Evolutionary conservation across 331 rosid species (phyloP).

Genomic region (Malus hybrid): DNA sequence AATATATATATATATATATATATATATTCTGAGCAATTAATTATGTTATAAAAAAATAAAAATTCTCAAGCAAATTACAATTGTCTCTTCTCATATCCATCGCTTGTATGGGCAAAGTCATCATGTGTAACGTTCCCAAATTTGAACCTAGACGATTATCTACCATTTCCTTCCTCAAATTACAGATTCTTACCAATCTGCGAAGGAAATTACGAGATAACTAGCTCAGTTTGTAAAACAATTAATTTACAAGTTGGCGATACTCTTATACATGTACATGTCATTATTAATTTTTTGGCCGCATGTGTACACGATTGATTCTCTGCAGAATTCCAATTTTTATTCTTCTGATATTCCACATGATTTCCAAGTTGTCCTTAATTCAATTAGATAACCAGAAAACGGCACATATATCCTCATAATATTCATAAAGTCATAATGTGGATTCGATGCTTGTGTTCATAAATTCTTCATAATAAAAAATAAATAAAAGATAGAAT

Average conservation of each 20-base stretch:
- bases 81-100: not conserved
- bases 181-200: not conserved
- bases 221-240: not conserved
- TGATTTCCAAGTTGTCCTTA: too few relatives aligned
- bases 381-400: too few relatives aligned
- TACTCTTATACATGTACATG: not conserved
- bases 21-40: too few relatives aligned
- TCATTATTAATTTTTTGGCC: too few relatives aligned
- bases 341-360: too few relatives aligned
- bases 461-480: not conserved
- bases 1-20: too few relatives aligned
- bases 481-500: not conserved
- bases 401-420: not conserved
- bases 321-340: too few relatives aligned
- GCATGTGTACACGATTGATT: too few relatives aligned
- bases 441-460: not conserved
- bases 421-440: too few relatives aligned
- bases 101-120: not conserved
- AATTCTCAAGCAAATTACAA: not conserved
- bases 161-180: conserved; percentile 4
- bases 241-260: not conserved
- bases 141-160: not conserved
- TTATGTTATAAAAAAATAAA: too few relatives aligned
- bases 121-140: not conserved
- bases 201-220: not conserved